Percentiles rank a stretch among this genome's conserved stretches.
Evolutionary conservation across 352 stramenopile genomes (phyloP).

Genomic region (Blastocystis sp.): DNA sequence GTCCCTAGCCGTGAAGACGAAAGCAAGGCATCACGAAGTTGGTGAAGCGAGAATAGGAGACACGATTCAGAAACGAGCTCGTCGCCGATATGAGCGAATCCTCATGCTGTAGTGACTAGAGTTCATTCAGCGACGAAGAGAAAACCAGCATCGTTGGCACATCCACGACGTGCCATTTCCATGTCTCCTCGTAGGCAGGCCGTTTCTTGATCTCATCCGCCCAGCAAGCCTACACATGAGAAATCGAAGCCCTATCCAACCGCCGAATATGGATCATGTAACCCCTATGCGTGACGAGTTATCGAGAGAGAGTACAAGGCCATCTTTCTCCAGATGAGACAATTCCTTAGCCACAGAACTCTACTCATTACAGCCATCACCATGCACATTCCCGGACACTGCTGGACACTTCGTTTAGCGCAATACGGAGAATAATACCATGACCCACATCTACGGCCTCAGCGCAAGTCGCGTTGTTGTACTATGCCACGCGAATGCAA

Average conservation of each 20-base stretch:
- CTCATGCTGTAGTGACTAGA: neutral
- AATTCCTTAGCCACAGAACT: too few species aligned
- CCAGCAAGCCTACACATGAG: slow-evolving; percentile 34
- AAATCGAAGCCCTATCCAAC: neutral
- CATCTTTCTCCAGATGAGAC: slow-evolving; percentile 15
- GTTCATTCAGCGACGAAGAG: neutral
- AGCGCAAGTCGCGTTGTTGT: neutral
- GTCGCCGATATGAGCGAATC: neutral
- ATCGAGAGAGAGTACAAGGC: neutral
- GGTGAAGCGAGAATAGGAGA: neutral
- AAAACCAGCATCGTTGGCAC: neutral
- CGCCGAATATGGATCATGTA: slow-evolving; percentile 35
- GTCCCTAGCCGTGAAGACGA: slow-evolving; percentile 11
- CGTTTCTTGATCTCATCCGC: slow-evolving; percentile 38
- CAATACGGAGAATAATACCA: slow-evolving; percentile 63
- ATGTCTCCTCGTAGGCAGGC: neutral
- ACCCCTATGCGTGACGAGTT: neutral
- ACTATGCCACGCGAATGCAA: slow-evolving; percentile 66
- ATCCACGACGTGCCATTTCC: slow-evolving; percentile 56
- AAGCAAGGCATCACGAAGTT: neutral
- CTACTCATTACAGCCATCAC: too few species aligned
- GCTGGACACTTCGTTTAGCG: neutral
- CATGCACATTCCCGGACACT: neutral
- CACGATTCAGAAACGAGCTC: neutral
- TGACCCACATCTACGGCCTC: slow-evolving; percentile 52